A percentile compares a stretch with the other conserved stretches of the same genome.
Evolutionary conservation across 495 filamentous ascomycete genomes (phyloP).

Genomic region (Rostrohypoxylon terebratum): DNA sequence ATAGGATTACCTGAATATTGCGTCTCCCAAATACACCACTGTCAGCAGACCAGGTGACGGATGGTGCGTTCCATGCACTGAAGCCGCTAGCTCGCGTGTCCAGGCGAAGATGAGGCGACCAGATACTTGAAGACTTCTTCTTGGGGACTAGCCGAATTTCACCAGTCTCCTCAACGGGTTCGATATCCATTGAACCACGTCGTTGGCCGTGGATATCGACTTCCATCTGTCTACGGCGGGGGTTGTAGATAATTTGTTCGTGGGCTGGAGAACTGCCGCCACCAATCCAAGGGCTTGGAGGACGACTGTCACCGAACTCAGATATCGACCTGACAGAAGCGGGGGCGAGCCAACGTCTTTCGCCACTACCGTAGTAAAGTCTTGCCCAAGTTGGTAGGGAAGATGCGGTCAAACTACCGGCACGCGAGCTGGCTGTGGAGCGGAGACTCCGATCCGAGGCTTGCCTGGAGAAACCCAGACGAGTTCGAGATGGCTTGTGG

Average conservation of each 20-base stretch:
- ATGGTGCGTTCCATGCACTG: slow-evolving; percentile 76
- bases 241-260: slow-evolving; percentile 63
- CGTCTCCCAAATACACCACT: slow-evolving; percentile 71
- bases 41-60: slow-evolving; percentile 71
- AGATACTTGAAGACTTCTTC: slow-evolving; percentile 68
- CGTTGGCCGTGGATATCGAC: slow-evolving; percentile 39
- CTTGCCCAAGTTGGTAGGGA: slow-evolving; percentile 75
- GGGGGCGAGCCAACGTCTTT: slow-evolving; percentile 59
- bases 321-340: slow-evolving; percentile 55
- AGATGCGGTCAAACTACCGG: slow-evolving; percentile 65
- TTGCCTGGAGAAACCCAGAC: slow-evolving; percentile 58
- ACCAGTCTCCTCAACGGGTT: slow-evolving; percentile 40
- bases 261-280: slow-evolving; percentile 59
- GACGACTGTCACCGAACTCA: slow-evolving; percentile 57
- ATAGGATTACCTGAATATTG: slow-evolving; percentile 87
- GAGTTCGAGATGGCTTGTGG: slow-evolving; percentile 58
- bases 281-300: slow-evolving; percentile 52
- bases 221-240: slow-evolving; percentile 62
- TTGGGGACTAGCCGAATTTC: slow-evolving; percentile 45
- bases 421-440: slow-evolving; percentile 60
- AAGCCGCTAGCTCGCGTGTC: slow-evolving; percentile 68
- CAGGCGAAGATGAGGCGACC: slow-evolving; percentile 79
- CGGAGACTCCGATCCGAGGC: slow-evolving; percentile 61
- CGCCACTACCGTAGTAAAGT: slow-evolving; percentile 68
- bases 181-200: slow-evolving; percentile 51